Evolutionary conservation across 768 basidiomycete genomes (phyloP).

Genomic region (Russula sp.): DNA sequence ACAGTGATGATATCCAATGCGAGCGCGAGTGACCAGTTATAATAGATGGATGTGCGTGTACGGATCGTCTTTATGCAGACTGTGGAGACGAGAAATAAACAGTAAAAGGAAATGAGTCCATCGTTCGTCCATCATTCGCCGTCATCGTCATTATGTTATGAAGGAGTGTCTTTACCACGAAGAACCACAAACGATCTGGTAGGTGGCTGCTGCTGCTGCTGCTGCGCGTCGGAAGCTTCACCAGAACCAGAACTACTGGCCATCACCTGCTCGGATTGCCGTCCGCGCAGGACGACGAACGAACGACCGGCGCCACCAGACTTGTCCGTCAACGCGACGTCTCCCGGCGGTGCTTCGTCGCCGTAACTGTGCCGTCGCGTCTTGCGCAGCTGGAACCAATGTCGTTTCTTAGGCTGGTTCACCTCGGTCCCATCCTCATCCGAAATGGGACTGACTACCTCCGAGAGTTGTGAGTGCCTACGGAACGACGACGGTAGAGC

Average conservation of each 20-base stretch:
- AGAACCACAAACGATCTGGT: slow-evolving; percentile 54
- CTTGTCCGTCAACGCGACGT: neutral
- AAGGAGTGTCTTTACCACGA: slow-evolving; percentile 38
- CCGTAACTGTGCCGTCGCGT: slow-evolving; percentile 20
- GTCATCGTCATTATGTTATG: neutral
- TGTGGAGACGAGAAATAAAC: neutral
- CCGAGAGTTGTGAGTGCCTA: slow-evolving; percentile 15
- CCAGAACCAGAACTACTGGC: neutral
- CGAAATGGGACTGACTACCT: slow-evolving; percentile 14
- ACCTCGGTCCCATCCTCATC: slow-evolving; percentile 17
- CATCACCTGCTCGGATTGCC: slow-evolving; percentile 8
- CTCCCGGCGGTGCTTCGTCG: slow-evolving; percentile 2
- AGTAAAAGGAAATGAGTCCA: neutral
- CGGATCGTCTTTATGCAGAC: neutral
- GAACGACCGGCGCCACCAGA: slow-evolving; percentile 22
- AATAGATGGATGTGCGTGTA: slow-evolving; percentile 5
- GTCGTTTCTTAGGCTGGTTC: slow-evolving; percentile 18
- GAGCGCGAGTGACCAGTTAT: neutral
- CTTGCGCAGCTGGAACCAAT: slow-evolving; percentile 22
- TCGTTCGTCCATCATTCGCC: neutral
- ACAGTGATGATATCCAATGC: slow-evolving; percentile 3
- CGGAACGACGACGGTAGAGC: slow-evolving; percentile 1
- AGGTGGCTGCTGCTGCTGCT: neutral
- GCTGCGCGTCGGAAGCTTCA: neutral
- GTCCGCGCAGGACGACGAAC: slow-evolving; percentile 31